Conservation (phyloP, 495 filamentous ascomycete genomes). For the Hypoxylon fuscum region DNA sequence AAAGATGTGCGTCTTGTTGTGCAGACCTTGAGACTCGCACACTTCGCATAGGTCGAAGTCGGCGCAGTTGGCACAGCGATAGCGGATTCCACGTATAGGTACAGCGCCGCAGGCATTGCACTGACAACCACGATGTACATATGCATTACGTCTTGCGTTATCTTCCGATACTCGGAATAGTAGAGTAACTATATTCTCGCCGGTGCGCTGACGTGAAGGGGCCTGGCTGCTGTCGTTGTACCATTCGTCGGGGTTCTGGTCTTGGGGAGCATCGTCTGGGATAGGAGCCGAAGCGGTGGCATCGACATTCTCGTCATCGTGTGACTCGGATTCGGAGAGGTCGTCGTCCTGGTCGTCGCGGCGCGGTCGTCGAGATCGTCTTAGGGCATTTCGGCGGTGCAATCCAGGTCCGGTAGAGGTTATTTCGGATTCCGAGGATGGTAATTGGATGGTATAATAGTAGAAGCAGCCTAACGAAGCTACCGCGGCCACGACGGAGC, state of each 20-base stretch:
- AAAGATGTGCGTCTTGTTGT: constrained; percentile 93
- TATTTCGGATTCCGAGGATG: constrained; percentile 32
- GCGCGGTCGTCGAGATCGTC: constrained; percentile 52
- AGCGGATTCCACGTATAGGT: constrained; percentile 91
- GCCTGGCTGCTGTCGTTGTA: constrained; percentile 51
- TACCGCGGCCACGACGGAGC: constrained; percentile 48
- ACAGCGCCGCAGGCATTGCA: constrained; percentile 87
- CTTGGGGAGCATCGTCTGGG: constrained; percentile 29
- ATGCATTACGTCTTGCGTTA: constrained; percentile 81
- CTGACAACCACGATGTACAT: constrained; percentile 91
- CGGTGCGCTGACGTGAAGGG: constrained; percentile 67
- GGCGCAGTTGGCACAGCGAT: constrained; percentile 89
- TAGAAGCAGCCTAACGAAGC: constrained; percentile 51
- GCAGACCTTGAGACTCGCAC: constrained; percentile 84
- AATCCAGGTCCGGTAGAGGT: constrained; percentile 47
- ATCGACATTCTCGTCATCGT: constrained; percentile 57
- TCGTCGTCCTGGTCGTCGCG: constrained; percentile 37
- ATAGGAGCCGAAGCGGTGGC: constrained; percentile 24
- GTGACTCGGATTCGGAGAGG: constrained; percentile 53
- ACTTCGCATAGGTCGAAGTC: constrained; percentile 92
- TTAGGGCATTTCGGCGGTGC: constrained; percentile 68
- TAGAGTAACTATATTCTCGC: constrained; percentile 76
- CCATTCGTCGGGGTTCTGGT: constrained; percentile 68
- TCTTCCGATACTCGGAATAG: constrained; percentile 85
- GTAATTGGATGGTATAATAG: constrained; percentile 39